A percentile compares a stretch with the other conserved stretches of the same genome.
These are phyloP conservation scores for Sarocladium oryzae DNA, from an alignment of 2,329 filamentous ascomycete genomes.

Conservation along the genomic window DNA sequence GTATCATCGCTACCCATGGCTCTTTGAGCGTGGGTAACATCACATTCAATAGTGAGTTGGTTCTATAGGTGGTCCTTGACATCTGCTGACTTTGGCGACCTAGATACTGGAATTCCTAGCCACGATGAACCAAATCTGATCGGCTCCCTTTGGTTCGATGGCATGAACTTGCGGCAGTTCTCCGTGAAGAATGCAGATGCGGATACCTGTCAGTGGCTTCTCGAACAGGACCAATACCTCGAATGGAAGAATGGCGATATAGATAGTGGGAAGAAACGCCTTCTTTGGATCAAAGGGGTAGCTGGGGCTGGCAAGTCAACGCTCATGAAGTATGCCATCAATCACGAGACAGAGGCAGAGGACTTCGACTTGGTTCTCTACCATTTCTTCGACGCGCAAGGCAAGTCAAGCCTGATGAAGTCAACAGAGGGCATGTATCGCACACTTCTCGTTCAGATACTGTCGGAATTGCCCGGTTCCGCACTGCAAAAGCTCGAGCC, in stretches of 20 bases:
- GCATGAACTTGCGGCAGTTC: not conserved
- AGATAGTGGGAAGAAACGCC: not conserved
- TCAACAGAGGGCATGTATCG: constrained; percentile 6
- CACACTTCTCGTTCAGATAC: not conserved
- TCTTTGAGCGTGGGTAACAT: not conserved
- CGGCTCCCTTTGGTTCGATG: not conserved
- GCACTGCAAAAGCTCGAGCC: not conserved
- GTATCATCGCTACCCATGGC: not conserved
- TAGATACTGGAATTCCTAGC: not conserved
- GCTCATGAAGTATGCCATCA: constrained; percentile 25
- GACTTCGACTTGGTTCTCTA: not conserved
- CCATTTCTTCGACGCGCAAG: constrained; percentile 1
- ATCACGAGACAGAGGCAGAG: not conserved
- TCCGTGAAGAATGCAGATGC: not conserved
- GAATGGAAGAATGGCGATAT: not conserved
- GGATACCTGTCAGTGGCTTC: not conserved
- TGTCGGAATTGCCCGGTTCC: not conserved
- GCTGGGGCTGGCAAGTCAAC: constrained; percentile 32
- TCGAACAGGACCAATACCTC: not conserved
- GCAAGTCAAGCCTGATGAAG: not conserved
- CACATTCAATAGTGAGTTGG: not conserved
- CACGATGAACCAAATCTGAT: not conserved
- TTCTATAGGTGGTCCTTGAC: no score
- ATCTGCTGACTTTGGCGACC: no score
- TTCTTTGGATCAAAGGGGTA: constrained; percentile 15